Evolutionary conservation across 305 asterid species (phyloP).

Genomic region (Ajuga reptans): DNA sequence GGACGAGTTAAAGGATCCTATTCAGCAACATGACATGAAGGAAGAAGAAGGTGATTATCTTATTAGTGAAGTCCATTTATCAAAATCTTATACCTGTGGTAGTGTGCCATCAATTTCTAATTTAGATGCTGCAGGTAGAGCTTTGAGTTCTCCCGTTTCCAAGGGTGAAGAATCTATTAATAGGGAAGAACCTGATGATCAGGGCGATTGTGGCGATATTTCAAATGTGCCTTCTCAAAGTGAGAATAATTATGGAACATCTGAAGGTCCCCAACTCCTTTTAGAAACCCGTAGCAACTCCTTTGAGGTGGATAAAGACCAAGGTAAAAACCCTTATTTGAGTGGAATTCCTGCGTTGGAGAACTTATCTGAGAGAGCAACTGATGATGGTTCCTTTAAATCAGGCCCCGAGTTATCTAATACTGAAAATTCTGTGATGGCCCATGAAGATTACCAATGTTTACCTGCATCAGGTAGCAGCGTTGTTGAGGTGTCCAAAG

Average conservation of each 20-base stretch:
- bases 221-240: constrained; percentile 16
- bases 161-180: constrained; percentile 21
- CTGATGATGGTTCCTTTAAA: constrained; percentile 18
- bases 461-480: constrained; percentile 12
- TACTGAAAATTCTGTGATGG: background rate
- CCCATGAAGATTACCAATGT: constrained; percentile 19
- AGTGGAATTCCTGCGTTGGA: constrained; percentile 18
- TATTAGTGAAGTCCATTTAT: constrained; percentile 23
- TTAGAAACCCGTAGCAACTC: constrained; percentile 15
- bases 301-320: constrained; percentile 23
- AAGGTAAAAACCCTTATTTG: constrained; percentile 12
- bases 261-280: constrained; percentile 26
- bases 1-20: constrained; percentile 31
- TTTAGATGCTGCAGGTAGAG: constrained; percentile 20
- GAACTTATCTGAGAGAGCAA: constrained; percentile 22
- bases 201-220: constrained; percentile 12
- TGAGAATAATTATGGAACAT: constrained; percentile 18
- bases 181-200: constrained; percentile 16
- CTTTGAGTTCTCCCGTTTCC: constrained; percentile 5
- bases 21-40: constrained; percentile 21
- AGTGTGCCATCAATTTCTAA: constrained; percentile 13
- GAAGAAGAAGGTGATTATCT: constrained; percentile 21
- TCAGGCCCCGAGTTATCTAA: constrained; percentile 17
- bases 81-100: constrained; percentile 10
- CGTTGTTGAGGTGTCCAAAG: constrained; percentile 20